phyloP scores from a whole-genome alignment of 768 basidiomycete species.

The Lentinula detonsa region DNA sequence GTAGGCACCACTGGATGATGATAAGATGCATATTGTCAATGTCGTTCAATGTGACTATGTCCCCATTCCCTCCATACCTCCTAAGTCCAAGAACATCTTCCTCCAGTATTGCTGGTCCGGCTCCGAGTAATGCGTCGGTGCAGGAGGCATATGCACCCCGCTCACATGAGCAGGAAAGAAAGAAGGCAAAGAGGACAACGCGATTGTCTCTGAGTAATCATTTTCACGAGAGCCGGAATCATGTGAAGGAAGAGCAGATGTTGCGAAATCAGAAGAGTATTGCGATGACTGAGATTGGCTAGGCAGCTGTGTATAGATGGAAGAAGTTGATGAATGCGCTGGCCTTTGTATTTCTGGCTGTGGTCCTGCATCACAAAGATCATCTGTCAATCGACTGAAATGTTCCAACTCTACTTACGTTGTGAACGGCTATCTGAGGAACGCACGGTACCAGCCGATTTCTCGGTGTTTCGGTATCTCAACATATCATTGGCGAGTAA shows the following conservation, averaged over 20 bases:
- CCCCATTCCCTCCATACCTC: slow-evolving; percentile 35
- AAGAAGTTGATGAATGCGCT: neutral
- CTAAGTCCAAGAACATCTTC: slow-evolving; percentile 70
- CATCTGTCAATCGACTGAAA: neutral
- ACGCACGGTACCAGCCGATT: slow-evolving; percentile 26
- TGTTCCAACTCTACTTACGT: slow-evolving; percentile 29
- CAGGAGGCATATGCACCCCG: slow-evolving; percentile 5
- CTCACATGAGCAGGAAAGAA: neutral
- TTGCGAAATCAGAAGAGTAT: neutral
- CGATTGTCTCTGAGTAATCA: neutral
- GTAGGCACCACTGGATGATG: neutral
- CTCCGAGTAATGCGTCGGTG: slow-evolving; percentile 26
- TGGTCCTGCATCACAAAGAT: neutral
- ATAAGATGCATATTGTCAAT: no score
- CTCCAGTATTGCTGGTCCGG: slow-evolving; percentile 69
- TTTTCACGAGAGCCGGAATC: neutral
- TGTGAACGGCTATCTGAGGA: slow-evolving; percentile 53
- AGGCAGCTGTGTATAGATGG: neutral
- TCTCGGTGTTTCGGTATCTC: slow-evolving; percentile 41
- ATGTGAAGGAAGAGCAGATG: neutral
- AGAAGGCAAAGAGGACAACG: neutral
- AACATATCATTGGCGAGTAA: slow-evolving; percentile 61
- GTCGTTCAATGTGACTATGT: neutral
- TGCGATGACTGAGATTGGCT: neutral
- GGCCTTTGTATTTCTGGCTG: slow-evolving; percentile 6